Evolutionary conservation across 768 basidiomycete species (phyloP).

Genomic region (Lactarius sp.): DNA sequence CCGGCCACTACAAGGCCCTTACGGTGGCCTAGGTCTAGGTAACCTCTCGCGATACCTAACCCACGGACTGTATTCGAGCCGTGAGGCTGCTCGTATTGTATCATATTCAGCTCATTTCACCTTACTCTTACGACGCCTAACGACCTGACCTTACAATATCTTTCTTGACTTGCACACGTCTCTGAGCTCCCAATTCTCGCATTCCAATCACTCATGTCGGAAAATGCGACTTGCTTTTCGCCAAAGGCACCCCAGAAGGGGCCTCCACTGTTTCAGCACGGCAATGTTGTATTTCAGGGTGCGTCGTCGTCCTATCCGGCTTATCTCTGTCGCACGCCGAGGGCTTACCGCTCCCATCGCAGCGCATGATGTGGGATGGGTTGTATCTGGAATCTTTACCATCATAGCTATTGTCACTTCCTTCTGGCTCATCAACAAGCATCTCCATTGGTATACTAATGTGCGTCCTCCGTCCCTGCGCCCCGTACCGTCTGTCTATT

Average conservation of each 20-base stretch:
- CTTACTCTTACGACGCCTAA: background rate
- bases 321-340: background rate
- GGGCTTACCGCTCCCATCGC: background rate
- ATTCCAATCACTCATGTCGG: background rate
- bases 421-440: slow-evolving; percentile 70
- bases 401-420: slow-evolving; percentile 52
- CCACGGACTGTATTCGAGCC: no score
- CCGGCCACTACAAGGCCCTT: background rate
- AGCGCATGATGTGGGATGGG: slow-evolving; percentile 72
- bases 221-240: slow-evolving; percentile 34
- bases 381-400: slow-evolving; percentile 56
- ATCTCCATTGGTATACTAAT: slow-evolving; percentile 67
- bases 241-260: slow-evolving; percentile 41
- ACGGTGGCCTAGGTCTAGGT: background rate
- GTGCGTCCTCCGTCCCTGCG: slow-evolving; percentile 36
- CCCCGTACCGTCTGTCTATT: background rate
- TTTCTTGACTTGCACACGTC: background rate
- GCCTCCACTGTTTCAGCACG: slow-evolving; percentile 58
- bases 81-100: background rate
- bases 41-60: background rate
- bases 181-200: background rate
- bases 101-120: background rate
- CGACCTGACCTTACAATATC: slow-evolving; percentile 11
- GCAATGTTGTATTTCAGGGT: slow-evolving; percentile 59
- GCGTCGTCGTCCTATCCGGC: slow-evolving; percentile 17